These are phyloP conservation scores for Tolypocladium nubicola DNA, from an alignment of 2,329 filamentous ascomycete genomes.

Conservation along the genomic window DNA sequence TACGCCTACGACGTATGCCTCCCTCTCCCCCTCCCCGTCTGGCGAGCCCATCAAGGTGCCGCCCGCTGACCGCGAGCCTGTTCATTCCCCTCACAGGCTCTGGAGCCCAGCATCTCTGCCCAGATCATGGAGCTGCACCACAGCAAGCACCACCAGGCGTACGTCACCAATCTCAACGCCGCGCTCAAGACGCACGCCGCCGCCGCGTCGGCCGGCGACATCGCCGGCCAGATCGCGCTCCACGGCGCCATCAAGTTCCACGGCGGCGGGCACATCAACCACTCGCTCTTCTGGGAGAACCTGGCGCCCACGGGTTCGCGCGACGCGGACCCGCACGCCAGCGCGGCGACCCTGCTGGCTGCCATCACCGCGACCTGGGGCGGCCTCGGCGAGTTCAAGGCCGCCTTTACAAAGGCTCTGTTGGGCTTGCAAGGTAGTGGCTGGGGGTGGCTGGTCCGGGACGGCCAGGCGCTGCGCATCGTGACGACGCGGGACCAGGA, in stretches of 20 bases:
- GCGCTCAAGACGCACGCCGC: constrained; percentile 49
- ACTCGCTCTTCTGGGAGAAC: constrained; percentile 87
- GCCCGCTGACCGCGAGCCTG: neutral
- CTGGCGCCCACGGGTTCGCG: constrained; percentile 50
- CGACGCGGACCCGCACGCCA: constrained; percentile 40
- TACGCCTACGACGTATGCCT: constrained; percentile 59
- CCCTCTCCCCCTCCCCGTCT: neutral
- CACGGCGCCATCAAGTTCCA: constrained; percentile 73
- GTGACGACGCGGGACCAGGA: constrained; percentile 84
- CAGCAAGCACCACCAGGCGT: constrained; percentile 68
- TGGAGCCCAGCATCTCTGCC: constrained; percentile 63
- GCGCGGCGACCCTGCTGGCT: constrained; percentile 45
- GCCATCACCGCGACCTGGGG: constrained; percentile 60
- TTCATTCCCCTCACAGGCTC: constrained; percentile 34
- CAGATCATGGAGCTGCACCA: constrained; percentile 80
- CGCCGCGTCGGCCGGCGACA: constrained; percentile 45
- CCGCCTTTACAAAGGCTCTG: constrained; percentile 53
- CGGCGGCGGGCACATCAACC: constrained; percentile 87
- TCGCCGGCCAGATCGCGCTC: constrained; percentile 55
- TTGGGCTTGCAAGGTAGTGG: constrained; percentile 72
- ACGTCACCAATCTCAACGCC: constrained; percentile 65
- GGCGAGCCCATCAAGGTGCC: constrained; percentile 3
- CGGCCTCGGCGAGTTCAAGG: constrained; percentile 53
- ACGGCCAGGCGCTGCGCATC: constrained; percentile 52
- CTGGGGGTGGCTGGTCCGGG: constrained; percentile 78